Base-by-base conservation (phyloP, 805 yeast species). In the Suhomyces faveliae region DNA sequence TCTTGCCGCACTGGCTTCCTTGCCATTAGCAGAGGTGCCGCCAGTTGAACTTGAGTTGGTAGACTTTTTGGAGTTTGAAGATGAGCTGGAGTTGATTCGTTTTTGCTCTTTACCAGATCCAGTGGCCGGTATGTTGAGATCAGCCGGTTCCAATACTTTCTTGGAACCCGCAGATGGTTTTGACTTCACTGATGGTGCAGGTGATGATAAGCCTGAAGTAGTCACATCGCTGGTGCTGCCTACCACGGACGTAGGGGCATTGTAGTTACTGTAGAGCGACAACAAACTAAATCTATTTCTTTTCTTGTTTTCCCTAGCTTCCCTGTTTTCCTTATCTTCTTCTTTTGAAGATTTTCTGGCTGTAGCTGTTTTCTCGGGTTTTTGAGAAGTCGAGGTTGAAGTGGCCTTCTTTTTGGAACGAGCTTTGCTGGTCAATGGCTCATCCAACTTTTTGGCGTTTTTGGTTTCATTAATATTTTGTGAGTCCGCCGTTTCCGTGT, bases 1-100 rank as follows among this genome's bases (percentile, higher is more conserved):
- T 60, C 83, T 81, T 4, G 94, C 89, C 2, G 94, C 85, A 42
- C 90, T 83, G 17, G 83, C 81, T 55, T 83, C 88, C 55, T 78
- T 81, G 51, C 71, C 64, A 53, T 57, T 60, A 48, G 54, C 64
- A 55, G 66, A 56, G 42, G 70, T 50, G 30, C 56, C 43, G 38
- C 53, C 49, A 37, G 57, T 43, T 6, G 56, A 42, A 43, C 51
- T 51, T 12, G 64, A 57, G 24, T 54, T 51, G 25, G 60, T 53
- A 45, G 70, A 58, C 51, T 64, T 66, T 44, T 53, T 62, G 21
- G 66, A 56, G 21, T 51, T 50, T 6, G 66, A 58, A 9, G 74
- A 63, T 4, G 72, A 63, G 19, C 60, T 51, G 7, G 70, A 63
- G 39, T 63, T 56, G 21, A 60, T 46, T 17, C 68, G 51, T 40